phyloP scores from a whole-genome alignment of 805 yeast genomes.

The Kodamaea jinghongensis region DNA sequence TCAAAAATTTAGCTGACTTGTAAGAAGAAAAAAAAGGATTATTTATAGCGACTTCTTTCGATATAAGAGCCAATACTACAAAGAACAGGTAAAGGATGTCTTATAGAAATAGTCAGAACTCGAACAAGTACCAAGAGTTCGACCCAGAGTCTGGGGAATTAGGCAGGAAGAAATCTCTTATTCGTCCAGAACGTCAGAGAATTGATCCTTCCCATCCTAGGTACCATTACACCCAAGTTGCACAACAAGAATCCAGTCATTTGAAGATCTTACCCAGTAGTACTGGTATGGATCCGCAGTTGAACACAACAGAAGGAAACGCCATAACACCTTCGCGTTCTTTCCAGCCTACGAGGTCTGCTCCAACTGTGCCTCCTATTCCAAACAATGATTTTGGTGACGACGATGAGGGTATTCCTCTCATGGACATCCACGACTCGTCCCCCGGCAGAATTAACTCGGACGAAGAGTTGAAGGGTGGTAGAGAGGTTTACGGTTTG shows the following conservation, averaged over 20 bases:
- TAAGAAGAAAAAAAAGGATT: no score
- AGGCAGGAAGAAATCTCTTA: slow-evolving; percentile 63
- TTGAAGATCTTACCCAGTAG: slow-evolving; percentile 64
- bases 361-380: slow-evolving; percentile 4
- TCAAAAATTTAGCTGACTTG: no score
- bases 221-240: slow-evolving; percentile 72
- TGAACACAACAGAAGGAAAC: slow-evolving; percentile 9
- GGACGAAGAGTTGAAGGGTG: slow-evolving; percentile 22
- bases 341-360: slow-evolving; percentile 4
- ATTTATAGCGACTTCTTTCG: no score
- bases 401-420: slow-evolving; percentile 42
- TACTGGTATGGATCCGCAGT: slow-evolving; percentile 64
- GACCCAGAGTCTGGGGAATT: slow-evolving; percentile 41
- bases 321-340: slow-evolving; percentile 12
- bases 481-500: slow-evolving; percentile 55
- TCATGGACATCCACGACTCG: slow-evolving; percentile 34
- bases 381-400: slow-evolving; percentile 11
- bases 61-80: no score
- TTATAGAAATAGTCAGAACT: slow-evolving; percentile 23
- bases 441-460: slow-evolving; percentile 10
- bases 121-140: slow-evolving; percentile 35
- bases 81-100: slow-evolving; percentile 21
- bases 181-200: slow-evolving; percentile 78
- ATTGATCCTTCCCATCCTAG: slow-evolving; percentile 69
- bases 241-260: slow-evolving; percentile 61